These are phyloP conservation scores for Elaeis guineensis DNA, from an alignment of 176 grass and related monocot species.

Conservation along the genomic window DNA sequence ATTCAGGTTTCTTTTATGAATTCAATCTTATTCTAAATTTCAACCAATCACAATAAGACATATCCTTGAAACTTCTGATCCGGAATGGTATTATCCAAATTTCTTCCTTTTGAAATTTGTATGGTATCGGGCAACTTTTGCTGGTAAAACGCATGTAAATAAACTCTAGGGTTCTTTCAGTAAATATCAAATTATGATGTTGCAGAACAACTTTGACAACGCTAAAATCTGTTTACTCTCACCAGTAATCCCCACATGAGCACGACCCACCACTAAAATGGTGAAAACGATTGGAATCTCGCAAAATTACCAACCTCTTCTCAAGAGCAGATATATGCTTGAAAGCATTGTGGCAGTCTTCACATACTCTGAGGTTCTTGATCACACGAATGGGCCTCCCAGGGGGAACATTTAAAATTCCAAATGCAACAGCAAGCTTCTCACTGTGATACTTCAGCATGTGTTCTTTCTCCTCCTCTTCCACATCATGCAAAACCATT, in stretches of 20 bases:
- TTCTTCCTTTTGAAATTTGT: too few relatives aligned
- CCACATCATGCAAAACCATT: constrained; percentile 92
- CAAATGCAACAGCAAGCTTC: constrained; percentile 85
- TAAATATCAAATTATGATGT: too few relatives aligned
- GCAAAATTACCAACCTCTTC: constrained; percentile 73
- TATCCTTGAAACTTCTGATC: too few relatives aligned
- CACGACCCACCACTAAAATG: constrained; percentile 84
- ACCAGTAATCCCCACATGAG: constrained; percentile 96
- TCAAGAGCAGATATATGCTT: constrained; percentile 86
- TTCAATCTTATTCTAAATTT: too few relatives aligned
- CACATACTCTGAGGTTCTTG: constrained; percentile 74
- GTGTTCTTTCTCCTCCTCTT: constrained; percentile 94
- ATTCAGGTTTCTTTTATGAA: too few relatives aligned
- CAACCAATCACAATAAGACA: too few relatives aligned
- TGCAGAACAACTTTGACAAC: too few relatives aligned
- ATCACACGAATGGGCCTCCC: constrained; percentile 79
- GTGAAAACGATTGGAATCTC: constrained; percentile 90
- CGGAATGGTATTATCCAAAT: too few relatives aligned
- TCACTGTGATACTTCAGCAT: constrained; percentile 90
- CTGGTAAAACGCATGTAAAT: too few relatives aligned
- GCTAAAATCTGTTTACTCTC: neutral
- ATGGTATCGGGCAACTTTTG: too few relatives aligned
- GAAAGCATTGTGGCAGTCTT: constrained; percentile 82
- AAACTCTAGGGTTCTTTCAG: too few relatives aligned
- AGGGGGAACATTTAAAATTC: constrained; percentile 68